A percentile compares a stretch with the other conserved stretches of the same genome.
phyloP scores from a whole-genome alignment of 2,329 filamentous ascomycete species.

The Colletotrichum sp. region DNA sequence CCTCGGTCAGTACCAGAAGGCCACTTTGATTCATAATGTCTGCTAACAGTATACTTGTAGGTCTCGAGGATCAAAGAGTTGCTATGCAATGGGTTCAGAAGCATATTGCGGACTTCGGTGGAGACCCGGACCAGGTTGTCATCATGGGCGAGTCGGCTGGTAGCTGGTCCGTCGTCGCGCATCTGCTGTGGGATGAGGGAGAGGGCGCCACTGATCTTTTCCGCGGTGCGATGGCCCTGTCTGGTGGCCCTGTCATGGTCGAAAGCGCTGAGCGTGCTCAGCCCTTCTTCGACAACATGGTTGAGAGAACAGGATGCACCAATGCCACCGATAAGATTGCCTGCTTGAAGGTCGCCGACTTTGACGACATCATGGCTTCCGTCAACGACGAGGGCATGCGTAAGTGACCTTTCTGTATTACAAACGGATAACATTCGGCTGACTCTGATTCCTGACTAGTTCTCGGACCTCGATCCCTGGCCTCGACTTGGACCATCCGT shows the following conservation, averaged over 20 bases:
- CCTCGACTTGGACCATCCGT: neutral
- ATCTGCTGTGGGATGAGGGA: slow-evolving; percentile 59
- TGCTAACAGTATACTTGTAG: neutral
- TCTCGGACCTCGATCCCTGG: neutral
- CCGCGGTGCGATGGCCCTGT: slow-evolving; percentile 68
- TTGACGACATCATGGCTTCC: neutral
- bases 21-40: neutral
- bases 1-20: slow-evolving; percentile 12
- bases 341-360: slow-evolving; percentile 2
- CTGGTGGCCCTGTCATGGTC: slow-evolving; percentile 22
- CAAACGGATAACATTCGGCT: neutral
- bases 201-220: slow-evolving; percentile 66
- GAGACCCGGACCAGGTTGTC: slow-evolving; percentile 32
- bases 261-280: neutral
- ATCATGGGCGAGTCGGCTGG: slow-evolving; percentile 38
- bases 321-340: neutral
- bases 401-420: neutral
- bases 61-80: slow-evolving; percentile 28
- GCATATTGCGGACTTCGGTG: slow-evolving; percentile 33
- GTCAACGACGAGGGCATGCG: slow-evolving; percentile 8
- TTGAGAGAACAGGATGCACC: neutral
- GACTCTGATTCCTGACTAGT: neutral
- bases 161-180: slow-evolving; percentile 25
- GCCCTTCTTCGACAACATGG: neutral
- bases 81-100: slow-evolving; percentile 37